Evolutionary conservation across 2,329 filamentous ascomycete species (phyloP).

Genomic region (Monilinia polystroma): DNA sequence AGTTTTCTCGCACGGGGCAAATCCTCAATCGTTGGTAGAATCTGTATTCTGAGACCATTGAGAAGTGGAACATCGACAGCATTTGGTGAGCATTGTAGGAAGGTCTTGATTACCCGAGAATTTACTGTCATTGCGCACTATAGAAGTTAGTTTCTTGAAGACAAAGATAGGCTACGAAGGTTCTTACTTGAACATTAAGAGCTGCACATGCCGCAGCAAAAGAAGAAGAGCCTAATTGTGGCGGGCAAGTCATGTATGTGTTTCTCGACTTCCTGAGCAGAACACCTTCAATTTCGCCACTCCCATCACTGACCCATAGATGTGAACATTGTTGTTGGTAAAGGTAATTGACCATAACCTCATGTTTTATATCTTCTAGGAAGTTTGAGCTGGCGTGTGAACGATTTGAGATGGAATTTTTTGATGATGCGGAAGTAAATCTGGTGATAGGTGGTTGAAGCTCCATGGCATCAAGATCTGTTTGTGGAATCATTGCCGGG

Average conservation of each 20-base stretch:
- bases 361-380: slow-evolving; percentile 72
- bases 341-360: slow-evolving; percentile 80
- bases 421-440: slow-evolving; percentile 52
- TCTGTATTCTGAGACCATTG: slow-evolving; percentile 75
- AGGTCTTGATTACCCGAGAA: slow-evolving; percentile 75
- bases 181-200: slow-evolving; percentile 68
- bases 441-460: slow-evolving; percentile 51
- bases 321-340: slow-evolving; percentile 76
- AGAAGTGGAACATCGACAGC: slow-evolving; percentile 72
- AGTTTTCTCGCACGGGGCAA: slow-evolving; percentile 70
- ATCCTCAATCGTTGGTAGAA: slow-evolving; percentile 69
- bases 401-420: slow-evolving; percentile 51
- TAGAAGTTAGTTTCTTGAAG: slow-evolving; percentile 28
- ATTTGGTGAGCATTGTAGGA: slow-evolving; percentile 69
- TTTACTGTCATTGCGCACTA: slow-evolving; percentile 80
- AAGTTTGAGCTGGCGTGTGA: slow-evolving; percentile 53
- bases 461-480: slow-evolving; percentile 45
- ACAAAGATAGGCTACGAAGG: neutral
- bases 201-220: slow-evolving; percentile 64
- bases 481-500: slow-evolving; percentile 30
- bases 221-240: slow-evolving; percentile 58
- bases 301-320: slow-evolving; percentile 71
- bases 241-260: slow-evolving; percentile 71
- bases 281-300: slow-evolving; percentile 69
- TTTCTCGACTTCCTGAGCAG: slow-evolving; percentile 66